Evolutionary conservation across 2,329 filamentous ascomycete species (phyloP).

Genomic region (Nemania sp.): DNA sequence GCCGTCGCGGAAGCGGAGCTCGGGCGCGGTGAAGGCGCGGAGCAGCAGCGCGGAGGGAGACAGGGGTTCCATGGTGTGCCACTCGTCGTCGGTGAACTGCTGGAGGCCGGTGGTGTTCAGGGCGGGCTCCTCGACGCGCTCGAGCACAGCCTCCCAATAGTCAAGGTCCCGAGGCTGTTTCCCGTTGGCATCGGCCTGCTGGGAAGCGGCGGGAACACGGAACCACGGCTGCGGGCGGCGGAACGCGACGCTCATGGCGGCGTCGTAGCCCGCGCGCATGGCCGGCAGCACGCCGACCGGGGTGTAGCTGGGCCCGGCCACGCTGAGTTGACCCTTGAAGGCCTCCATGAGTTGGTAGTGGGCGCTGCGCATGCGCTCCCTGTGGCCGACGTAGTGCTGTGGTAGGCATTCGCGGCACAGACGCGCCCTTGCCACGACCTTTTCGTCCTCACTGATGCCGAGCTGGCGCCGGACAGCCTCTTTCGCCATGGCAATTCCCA

Average conservation of each 20-base stretch:
- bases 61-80: not conserved
- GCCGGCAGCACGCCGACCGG: conserved; percentile 54
- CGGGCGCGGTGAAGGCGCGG: conserved; percentile 5
- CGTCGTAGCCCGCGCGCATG: conserved; percentile 54
- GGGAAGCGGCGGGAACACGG: conserved; percentile 3
- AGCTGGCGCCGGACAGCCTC: conserved; percentile 74
- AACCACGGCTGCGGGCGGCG: conserved; percentile 30
- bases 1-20: conserved; percentile 2
- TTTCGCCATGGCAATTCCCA: conserved; percentile 71
- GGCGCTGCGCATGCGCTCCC: conserved; percentile 60
- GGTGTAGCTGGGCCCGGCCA: conserved; percentile 61
- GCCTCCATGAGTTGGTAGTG: conserved; percentile 56
- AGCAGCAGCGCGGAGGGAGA: not conserved
- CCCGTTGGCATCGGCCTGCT: too few species aligned
- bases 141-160: not conserved
- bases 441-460: conserved; percentile 62
- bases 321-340: conserved; percentile 66
- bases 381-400: conserved; percentile 84
- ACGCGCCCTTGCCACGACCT: conserved; percentile 63
- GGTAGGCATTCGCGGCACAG: conserved; percentile 76
- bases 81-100: conserved; percentile 27
- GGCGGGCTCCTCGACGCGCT: not conserved
- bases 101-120: conserved; percentile 35
- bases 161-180: not conserved
- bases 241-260: conserved; percentile 45